Evolutionary conservation across 805 yeast species (phyloP).

Genomic region (Yamadazyma nakazawae): DNA sequence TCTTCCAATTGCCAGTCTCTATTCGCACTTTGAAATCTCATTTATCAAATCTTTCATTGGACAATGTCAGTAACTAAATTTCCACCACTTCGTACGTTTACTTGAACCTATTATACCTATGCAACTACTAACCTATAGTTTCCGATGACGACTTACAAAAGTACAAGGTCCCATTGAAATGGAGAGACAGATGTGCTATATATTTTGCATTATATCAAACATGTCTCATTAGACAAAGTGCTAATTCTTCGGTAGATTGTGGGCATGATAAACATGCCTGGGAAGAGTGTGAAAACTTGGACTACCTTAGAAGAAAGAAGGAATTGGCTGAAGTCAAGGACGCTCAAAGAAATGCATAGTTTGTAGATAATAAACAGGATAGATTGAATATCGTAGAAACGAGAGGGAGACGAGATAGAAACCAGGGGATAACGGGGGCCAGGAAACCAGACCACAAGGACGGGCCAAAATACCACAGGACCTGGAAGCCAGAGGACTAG

Average conservation of each 20-base stretch:
- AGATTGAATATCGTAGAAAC: neutral
- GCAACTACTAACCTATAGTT: slow-evolving; percentile 38
- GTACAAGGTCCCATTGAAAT: slow-evolving; percentile 70
- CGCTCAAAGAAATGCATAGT: slow-evolving; percentile 19
- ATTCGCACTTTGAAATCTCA: slow-evolving; percentile 1
- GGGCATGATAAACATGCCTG: slow-evolving; percentile 75
- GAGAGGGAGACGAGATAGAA: too few species aligned
- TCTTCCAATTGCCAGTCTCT: neutral
- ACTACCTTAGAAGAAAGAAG: slow-evolving; percentile 74
- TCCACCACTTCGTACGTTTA: slow-evolving; percentile 41
- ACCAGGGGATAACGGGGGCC: too few species aligned
- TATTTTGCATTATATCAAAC: slow-evolving; percentile 44
- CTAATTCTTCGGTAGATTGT: slow-evolving; percentile 51
- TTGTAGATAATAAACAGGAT: neutral
- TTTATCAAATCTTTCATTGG: slow-evolving; percentile 15
- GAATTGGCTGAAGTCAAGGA: slow-evolving; percentile 61
- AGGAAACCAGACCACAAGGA: too few species aligned
- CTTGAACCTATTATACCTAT: neutral
- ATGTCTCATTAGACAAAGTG: slow-evolving; percentile 42
- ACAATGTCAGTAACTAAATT: slow-evolving; percentile 38
- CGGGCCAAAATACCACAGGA: too few species aligned
- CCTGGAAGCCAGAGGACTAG: too few species aligned
- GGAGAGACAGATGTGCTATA: slow-evolving; percentile 81
- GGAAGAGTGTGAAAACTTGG: slow-evolving; percentile 82
- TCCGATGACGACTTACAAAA: slow-evolving; percentile 82